Percentiles rank a stretch among this genome's conserved stretches.
phyloP scores from a whole-genome alignment of 805 yeast species.

The Kurtzmaniella cleridarum region DNA sequence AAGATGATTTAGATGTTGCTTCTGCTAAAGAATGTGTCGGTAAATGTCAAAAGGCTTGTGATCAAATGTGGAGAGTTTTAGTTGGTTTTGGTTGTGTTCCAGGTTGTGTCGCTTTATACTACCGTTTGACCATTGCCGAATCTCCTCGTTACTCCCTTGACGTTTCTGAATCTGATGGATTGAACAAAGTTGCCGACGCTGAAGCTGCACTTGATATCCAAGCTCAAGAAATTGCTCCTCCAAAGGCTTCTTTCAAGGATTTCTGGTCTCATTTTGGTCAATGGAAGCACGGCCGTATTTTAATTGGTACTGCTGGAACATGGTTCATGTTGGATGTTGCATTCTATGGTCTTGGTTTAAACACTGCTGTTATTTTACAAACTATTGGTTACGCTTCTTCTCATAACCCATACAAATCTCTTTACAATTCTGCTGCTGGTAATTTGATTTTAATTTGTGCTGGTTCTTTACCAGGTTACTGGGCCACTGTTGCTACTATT shows the following conservation, averaged over 20 bases:
- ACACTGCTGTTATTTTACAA: conserved; percentile 71
- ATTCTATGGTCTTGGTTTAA: conserved; percentile 81
- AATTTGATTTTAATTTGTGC: conserved; percentile 90
- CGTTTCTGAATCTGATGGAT: conserved; percentile 54
- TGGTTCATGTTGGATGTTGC: conserved; percentile 93
- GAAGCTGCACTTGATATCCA: conserved; percentile 36
- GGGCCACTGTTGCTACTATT: conserved; percentile 76
- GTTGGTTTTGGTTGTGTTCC: conserved; percentile 90
- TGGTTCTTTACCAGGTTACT: conserved; percentile 92
- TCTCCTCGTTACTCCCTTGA: conserved; percentile 89
- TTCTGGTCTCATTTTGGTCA: conserved; percentile 68
- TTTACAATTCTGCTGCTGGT: conserved; percentile 84
- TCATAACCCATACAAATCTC: conserved; percentile 59
- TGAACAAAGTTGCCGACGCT: conserved; percentile 48
- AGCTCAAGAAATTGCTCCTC: conserved; percentile 46
- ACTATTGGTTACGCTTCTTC: conserved; percentile 81
- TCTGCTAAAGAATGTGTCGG: conserved; percentile 57
- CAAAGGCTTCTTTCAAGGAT: conserved; percentile 77
- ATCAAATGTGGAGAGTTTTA: conserved; percentile 91
- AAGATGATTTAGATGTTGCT: conserved; percentile 51
- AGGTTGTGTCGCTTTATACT: conserved; percentile 77
- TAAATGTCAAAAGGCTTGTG: conserved; percentile 71
- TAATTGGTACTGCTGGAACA: conserved; percentile 84
- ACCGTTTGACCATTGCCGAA: conserved; percentile 91
- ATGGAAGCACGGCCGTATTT: conserved; percentile 83